These are phyloP conservation scores for Phytopythium litorale DNA, from an alignment of 352 stramenopile genomes.

Conservation along the genomic window DNA sequence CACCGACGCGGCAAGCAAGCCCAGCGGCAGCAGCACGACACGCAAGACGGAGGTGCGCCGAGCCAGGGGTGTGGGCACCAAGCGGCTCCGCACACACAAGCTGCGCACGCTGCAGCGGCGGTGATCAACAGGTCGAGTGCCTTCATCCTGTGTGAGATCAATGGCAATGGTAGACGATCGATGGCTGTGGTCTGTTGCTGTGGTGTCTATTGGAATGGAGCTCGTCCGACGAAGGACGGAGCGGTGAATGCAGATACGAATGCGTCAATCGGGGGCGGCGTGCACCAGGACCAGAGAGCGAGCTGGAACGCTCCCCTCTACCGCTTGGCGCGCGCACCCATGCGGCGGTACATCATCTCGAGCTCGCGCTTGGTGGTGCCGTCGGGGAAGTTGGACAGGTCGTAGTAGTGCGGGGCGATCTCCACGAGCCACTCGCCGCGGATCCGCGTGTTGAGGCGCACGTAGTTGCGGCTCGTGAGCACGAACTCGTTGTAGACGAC, in stretches of 20 bases:
- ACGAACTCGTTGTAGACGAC: slow-evolving; percentile 99
- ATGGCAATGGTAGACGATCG: not conserved
- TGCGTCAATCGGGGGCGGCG: not conserved
- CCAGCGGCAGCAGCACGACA: slow-evolving; percentile 1
- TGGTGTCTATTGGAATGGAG: slow-evolving; percentile 5
- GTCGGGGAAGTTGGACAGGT: slow-evolving; percentile 97
- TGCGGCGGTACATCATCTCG: slow-evolving; percentile 80
- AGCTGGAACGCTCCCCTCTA: slow-evolving; percentile 6
- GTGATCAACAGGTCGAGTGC: not conserved
- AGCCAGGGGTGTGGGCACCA: slow-evolving; percentile 34
- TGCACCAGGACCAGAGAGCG: not conserved
- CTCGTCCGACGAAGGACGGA: not conserved
- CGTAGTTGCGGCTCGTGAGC: slow-evolving; percentile 98
- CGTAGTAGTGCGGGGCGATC: slow-evolving; percentile 97
- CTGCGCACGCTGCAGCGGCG: slow-evolving; percentile 25
- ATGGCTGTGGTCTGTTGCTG: not conserved
- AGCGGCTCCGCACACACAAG: slow-evolving; percentile 59
- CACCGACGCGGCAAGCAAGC: not conserved
- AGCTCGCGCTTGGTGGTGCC: slow-evolving; percentile 95
- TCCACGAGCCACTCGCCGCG: slow-evolving; percentile 91
- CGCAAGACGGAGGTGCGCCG: slow-evolving; percentile 14
- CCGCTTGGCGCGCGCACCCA: slow-evolving; percentile 29
- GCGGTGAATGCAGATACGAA: not conserved
- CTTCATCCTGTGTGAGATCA: not conserved
- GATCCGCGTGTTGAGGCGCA: slow-evolving; percentile 96